Conservation (phyloP, 2,329 filamentous ascomycete genomes). For the Geoglossum cookeanum region DNA sequence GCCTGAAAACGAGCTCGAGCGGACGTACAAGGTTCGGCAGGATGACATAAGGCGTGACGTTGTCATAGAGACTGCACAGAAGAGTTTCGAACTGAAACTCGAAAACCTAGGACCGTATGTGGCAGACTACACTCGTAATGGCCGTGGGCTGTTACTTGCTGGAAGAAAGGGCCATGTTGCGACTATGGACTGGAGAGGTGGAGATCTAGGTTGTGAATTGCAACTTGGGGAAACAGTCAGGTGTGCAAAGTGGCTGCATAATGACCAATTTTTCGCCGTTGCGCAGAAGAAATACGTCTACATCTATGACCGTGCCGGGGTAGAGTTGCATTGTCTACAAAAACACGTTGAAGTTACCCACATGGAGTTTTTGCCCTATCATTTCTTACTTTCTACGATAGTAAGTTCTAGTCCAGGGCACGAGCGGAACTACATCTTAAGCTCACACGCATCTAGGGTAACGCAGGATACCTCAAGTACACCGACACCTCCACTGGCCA, state of each 20-base stretch:
- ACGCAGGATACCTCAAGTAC: conserved; percentile 74
- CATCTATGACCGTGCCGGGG: conserved; percentile 81
- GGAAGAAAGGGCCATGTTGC: conserved; percentile 89
- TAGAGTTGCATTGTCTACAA: conserved; percentile 79
- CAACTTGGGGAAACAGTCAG: conserved; percentile 80
- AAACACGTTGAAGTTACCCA: conserved; percentile 83
- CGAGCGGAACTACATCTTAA: conserved; percentile 7
- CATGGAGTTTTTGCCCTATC: conserved; percentile 91
- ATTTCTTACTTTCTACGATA: conserved; percentile 78
- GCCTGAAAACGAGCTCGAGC: conserved; percentile 70
- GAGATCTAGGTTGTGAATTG: conserved; percentile 77
- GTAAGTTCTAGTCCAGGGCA: conserved; percentile 28
- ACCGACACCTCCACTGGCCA: conserved; percentile 90
- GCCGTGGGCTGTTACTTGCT: conserved; percentile 64
- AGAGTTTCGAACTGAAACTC: conserved; percentile 77
- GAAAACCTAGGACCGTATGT: conserved; percentile 70
- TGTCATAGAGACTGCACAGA: conserved; percentile 69
- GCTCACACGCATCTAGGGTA: conserved; percentile 31
- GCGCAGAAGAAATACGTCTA: conserved; percentile 94
- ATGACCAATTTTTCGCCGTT: conserved; percentile 85
- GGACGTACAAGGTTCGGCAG: conserved; percentile 83
- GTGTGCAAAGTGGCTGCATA: conserved; percentile 83
- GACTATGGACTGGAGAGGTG: conserved; percentile 88
- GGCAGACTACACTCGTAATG: conserved; percentile 79
- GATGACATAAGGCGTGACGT: conserved; percentile 62